Evolutionary conservation across 2,329 filamentous ascomycete species (phyloP), one percentile per base, ranked within the genome.

Genomic region (Knoxdaviesia capensis): DNA sequence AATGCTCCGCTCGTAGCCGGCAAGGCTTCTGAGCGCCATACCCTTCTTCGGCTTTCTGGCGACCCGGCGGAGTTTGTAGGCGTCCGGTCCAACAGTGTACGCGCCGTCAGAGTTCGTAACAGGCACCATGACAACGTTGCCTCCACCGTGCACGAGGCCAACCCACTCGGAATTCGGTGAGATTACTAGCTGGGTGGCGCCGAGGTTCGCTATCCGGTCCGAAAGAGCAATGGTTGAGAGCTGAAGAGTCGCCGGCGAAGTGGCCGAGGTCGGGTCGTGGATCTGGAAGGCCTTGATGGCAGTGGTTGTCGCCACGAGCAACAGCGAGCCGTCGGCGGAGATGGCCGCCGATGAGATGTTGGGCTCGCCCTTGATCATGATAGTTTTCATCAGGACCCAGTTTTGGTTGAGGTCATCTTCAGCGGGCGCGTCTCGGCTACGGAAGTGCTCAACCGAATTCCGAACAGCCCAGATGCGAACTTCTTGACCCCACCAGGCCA

Each of bases 401-500:
- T 68, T 74, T 46, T 65, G 66, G 48, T 64, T 68, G 47, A 62
- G 56, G 48, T 56, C 64, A 45, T 52, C 54, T 43, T 53, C 59
- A 44, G 55, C 55, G 10, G 61, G 60, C 7, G 58, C 59, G 36
- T 59, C 59, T 20, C 52, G 50, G 37, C 62, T 56, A 38, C 66
- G 55, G 29, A 74, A 57, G 36, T 68, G 61, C 31, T 58, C 58
- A 10, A 69, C 58, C 5, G 66, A 58, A 45, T 59, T 60, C 39
- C 54, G 61, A 10, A 75, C 52, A 35, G 64, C 71, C 86, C 87
- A 98, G 46, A 98, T 71, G 50, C 80, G 77, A 40, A 96, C 67
- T 55, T 92, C 82, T 43, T 80, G 71, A 48, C 88, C 83, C 85
- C 87, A 96, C 82, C 86, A 96, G 56, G 83, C 84, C 52, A 90